Base-by-base conservation (phyloP, 177 flowering plant genomes). In the Vitis hybrid region DNA sequence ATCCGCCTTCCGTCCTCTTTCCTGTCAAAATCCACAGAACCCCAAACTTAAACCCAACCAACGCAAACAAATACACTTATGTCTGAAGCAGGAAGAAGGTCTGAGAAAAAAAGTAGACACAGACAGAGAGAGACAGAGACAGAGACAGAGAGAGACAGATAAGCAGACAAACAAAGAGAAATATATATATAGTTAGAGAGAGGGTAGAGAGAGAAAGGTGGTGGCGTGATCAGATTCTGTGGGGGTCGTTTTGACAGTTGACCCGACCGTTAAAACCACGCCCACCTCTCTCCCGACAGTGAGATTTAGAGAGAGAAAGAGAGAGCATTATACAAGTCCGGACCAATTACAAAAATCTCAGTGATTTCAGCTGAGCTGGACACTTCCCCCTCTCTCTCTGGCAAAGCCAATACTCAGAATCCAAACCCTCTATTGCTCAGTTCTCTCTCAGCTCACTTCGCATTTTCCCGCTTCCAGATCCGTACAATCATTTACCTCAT, bases 181-280 rank as follows among this genome's bases (percentile, higher is more conserved):
- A 13, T 45, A 70, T 77, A 79, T 78, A 77, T 76, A 72, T 74
- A 77, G 70, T 64, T 64, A 55, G 64, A 52, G 55, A 34, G 66
- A 65, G 77, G 70, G 50, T 23, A 58, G 79, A 69, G 81, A 70
- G 72, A 75, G 72, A 75, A 70, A 78, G 66, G 76, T 72, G 82
- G 71, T 78, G 72, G 86, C 73, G 82, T 80, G 82, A 80, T 80
- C 81, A 87, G 86, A 87, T 78, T 87, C 82, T 85, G 85, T 85
- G 78, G 80, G 80, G 70, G 63, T 45, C 48, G 70, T 66, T 56
- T 70, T 80, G 88, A 85, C 87, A 85, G 86, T 85, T 87, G 92
- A 86, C 87, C 80, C 67, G 73, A 77, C 85, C 76, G 86, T 79
- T 83, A 80, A 64, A 61, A 78, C 52, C 77, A 67, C 70, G 32